Conservation (phyloP, 2,329 filamentous ascomycete genomes). For the Calonectria honghensis region DNA sequence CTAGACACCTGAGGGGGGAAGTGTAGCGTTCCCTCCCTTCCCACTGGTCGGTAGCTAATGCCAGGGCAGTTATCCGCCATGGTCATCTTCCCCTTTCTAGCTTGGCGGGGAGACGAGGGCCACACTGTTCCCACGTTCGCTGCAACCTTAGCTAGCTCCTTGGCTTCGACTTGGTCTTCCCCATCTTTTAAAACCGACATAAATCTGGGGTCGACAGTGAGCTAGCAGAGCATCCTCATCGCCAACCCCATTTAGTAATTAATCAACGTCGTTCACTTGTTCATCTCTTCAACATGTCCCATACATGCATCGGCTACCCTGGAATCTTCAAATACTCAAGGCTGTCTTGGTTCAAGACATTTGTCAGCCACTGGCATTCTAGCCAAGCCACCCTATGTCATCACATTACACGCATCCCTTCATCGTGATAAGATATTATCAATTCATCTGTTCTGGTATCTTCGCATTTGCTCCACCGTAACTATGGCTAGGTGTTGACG, state of each 20-base stretch:
- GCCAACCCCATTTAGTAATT: background rate
- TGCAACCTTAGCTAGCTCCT: slow-evolving; percentile 28
- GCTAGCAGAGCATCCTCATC: slow-evolving; percentile 7
- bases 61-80: slow-evolving; percentile 1
- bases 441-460: slow-evolving; percentile 42
- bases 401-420: background rate
- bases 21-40: slow-evolving; percentile 18
- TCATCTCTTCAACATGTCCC: background rate
- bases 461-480: slow-evolving; percentile 37
- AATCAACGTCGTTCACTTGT: background rate
- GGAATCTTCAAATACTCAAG: background rate
- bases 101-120: slow-evolving; percentile 21
- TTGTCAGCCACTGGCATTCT: background rate
- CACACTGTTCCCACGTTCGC: slow-evolving; percentile 22
- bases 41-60: slow-evolving; percentile 9
- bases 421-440: slow-evolving; percentile 19
- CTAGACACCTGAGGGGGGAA: background rate
- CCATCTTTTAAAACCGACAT: background rate
- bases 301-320: background rate
- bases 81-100: slow-evolving; percentile 28
- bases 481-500: slow-evolving; percentile 41
- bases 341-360: background rate
- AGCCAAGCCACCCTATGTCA: background rate
- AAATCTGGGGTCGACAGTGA: slow-evolving; percentile 28
- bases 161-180: background rate